Evolutionary conservation across 192 early-diverging fungal species (phyloP).

Genomic region (Coemansia sp.): DNA sequence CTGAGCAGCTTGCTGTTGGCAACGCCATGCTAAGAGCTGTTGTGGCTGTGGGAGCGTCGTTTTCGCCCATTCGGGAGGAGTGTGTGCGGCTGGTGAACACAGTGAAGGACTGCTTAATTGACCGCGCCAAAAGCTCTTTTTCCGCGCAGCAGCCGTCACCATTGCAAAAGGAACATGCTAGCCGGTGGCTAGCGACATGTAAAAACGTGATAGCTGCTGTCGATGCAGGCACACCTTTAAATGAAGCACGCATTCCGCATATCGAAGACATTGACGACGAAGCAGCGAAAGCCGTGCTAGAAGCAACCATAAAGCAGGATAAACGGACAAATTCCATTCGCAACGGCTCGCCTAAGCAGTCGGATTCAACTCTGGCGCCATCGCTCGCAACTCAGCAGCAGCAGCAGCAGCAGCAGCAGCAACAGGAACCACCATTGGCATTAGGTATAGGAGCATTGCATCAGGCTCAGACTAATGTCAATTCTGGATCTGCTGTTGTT

Average conservation of each 20-base stretch:
- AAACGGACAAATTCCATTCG: neutral
- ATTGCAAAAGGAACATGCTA: constrained; percentile 4
- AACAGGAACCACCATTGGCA: neutral
- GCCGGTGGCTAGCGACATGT: neutral
- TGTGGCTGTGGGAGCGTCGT: constrained; percentile 14
- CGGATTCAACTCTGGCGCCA: neutral
- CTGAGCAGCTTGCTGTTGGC: constrained; percentile 31
- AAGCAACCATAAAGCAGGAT: neutral
- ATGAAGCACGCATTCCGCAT: neutral
- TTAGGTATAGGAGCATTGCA: too few relatives aligned
- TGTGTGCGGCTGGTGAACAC: constrained; percentile 22
- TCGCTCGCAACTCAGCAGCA: neutral
- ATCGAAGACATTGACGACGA: neutral
- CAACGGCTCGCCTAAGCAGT: neutral
- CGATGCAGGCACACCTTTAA: neutral
- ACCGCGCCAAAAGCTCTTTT: constrained; percentile 4
- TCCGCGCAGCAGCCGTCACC: neutral
- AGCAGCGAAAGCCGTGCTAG: neutral
- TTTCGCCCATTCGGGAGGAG: constrained; percentile 21
- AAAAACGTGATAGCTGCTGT: neutral
- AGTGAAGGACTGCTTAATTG: constrained; percentile 16
- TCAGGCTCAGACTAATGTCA: too few relatives aligned
- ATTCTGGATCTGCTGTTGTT: neutral
- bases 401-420: neutral
- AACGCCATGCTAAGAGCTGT: constrained; percentile 41